Conservation (phyloP, 371 early-diverging fungal genomes). For the Dinochytrium kinnereticum region DNA sequence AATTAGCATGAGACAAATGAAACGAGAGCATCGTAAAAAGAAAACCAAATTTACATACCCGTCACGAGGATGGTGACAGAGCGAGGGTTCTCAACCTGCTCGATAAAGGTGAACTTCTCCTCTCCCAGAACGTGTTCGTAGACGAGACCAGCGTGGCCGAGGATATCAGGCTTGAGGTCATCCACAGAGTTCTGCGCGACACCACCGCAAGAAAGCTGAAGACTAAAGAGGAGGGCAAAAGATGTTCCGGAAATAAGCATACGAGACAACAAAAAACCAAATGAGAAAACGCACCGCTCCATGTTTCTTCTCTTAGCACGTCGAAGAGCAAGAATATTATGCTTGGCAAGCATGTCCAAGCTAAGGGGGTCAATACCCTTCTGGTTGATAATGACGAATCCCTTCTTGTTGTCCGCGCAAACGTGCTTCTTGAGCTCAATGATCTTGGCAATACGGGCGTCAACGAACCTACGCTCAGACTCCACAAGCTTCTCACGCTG, state of each 20-base stretch:
- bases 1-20: background rate
- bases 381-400: conserved; percentile 98
- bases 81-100: conserved; percentile 86
- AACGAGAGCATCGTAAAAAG: conserved; percentile 1
- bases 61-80: conserved; percentile 97
- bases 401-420: conserved; percentile 84
- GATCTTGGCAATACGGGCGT: conserved; percentile 92
- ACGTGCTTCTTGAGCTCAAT: conserved; percentile 96
- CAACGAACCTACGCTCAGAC: conserved; percentile 96
- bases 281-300: conserved; percentile 90
- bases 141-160: conserved; percentile 95
- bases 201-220: conserved; percentile 98
- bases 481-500: conserved; percentile 99
- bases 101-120: conserved; percentile 99
- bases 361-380: conserved; percentile 99
- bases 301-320: conserved; percentile 99
- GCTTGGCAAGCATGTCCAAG: conserved; percentile 96
- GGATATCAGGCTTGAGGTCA: conserved; percentile 84
- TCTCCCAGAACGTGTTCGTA: conserved; percentile 98
- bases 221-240: conserved; percentile 45
- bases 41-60: conserved; percentile 56
- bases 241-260: background rate
- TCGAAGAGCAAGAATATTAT: conserved; percentile 97
- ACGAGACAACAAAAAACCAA: background rate
- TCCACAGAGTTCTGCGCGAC: conserved; percentile 97